Evolutionary conservation across 2,329 filamentous ascomycete genomes (phyloP).

Genomic region (Venturia pyrina): DNA sequence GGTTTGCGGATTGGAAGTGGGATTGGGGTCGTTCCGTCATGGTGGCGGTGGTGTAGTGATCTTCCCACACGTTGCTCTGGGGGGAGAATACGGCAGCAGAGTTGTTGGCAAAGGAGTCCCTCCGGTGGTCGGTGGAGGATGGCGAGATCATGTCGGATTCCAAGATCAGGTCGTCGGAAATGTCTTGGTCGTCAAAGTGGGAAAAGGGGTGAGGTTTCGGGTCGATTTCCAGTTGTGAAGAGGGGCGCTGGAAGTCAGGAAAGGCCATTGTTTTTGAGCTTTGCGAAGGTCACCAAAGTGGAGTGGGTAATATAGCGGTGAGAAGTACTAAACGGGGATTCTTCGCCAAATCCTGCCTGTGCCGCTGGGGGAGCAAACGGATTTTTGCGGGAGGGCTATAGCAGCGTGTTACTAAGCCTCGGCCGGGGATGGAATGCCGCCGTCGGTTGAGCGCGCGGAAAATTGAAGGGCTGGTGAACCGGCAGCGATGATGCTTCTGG

Average conservation of each 20-base stretch:
- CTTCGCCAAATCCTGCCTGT: constrained; percentile 9
- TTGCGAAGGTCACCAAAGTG: background rate
- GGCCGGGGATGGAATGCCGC: background rate
- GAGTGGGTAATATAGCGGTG: constrained; percentile 12
- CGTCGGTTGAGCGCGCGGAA: background rate
- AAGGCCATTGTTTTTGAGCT: constrained; percentile 24
- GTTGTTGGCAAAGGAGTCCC: constrained; percentile 37
- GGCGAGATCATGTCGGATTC: constrained; percentile 42
- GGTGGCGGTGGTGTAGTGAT: constrained; percentile 32
- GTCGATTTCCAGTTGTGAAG: constrained; percentile 26
- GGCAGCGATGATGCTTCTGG: background rate
- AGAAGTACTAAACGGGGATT: constrained; percentile 1
- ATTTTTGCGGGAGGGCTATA: constrained; percentile 8
- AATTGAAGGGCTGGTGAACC: background rate
- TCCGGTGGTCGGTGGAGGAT: constrained; percentile 29
- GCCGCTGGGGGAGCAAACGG: constrained; percentile 9
- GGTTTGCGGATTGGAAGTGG: constrained; percentile 32
- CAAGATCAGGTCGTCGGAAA: constrained; percentile 40
- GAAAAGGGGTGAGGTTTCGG: constrained; percentile 26
- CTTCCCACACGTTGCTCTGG: constrained; percentile 40
- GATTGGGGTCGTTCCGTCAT: constrained; percentile 25
- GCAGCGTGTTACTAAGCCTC: constrained; percentile 9
- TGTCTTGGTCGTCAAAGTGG: constrained; percentile 40
- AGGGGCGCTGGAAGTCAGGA: constrained; percentile 25
- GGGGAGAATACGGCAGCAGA: constrained; percentile 42